phyloP scores from a whole-genome alignment of 148 eudicot genomes.

The Rhododendron simsii region DNA sequence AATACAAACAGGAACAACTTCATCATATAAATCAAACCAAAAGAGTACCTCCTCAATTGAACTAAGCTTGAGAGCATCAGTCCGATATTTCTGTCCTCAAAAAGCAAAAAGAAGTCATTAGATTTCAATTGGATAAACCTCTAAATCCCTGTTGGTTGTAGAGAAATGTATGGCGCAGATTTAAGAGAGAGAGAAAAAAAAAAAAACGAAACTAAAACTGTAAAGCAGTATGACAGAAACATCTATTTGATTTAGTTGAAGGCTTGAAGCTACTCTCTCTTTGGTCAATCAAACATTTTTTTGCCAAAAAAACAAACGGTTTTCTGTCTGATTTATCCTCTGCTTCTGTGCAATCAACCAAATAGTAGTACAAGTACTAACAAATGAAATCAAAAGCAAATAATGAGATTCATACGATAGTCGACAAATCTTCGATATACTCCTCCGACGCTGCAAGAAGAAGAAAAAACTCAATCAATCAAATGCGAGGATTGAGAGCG shows the following conservation, averaged over 20 bases:
- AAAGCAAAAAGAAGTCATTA: not conserved
- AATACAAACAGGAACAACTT: not conserved
- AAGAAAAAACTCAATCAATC: not conserved
- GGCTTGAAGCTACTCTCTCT: not conserved
- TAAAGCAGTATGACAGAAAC: not conserved
- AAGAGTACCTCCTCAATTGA: constrained; percentile 56
- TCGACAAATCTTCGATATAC: constrained; percentile 61
- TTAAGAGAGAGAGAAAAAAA: not conserved
- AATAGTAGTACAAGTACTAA: not conserved
- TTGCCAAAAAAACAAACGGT: not conserved
- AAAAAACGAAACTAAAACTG: not conserved
- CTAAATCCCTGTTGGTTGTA: not conserved
- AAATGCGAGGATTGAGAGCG: not conserved
- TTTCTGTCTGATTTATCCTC: not conserved
- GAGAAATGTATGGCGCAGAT: not conserved
- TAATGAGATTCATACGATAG: constrained; percentile 47
- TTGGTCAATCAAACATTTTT: not conserved
- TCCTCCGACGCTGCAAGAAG: constrained; percentile 35
- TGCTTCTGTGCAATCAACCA: not conserved
- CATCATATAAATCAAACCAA: not conserved
- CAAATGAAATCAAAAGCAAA: not conserved
- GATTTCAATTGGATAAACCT: not conserved
- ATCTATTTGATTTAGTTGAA: not conserved
- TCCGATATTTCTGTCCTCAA: constrained; percentile 55
- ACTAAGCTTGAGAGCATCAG: constrained; percentile 43